phyloP scores from a whole-genome alignment of 805 yeast species.

The Ogataea angusta region DNA sequence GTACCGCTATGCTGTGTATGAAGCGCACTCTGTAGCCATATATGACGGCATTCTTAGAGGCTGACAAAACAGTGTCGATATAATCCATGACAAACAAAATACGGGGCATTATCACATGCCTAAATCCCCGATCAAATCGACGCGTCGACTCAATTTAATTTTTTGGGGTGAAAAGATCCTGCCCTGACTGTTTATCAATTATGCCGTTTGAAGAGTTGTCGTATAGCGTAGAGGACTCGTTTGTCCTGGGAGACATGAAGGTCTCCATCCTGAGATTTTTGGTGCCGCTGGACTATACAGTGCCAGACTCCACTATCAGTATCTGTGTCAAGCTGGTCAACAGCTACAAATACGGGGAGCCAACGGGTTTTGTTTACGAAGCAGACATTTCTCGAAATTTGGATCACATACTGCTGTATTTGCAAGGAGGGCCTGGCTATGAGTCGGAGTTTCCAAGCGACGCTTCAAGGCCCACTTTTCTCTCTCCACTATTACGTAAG shows the following conservation, averaged over 20 bases:
- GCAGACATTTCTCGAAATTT: constrained; percentile 26
- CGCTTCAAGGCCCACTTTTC: constrained; percentile 13
- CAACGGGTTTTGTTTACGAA: constrained; percentile 5
- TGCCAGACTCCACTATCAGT: constrained; percentile 7
- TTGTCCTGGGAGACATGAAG: constrained; percentile 17
- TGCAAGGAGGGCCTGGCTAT: constrained; percentile 59
- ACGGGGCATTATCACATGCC: constrained; percentile 9
- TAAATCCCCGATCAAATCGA: neutral
- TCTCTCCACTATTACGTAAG: constrained; percentile 19
- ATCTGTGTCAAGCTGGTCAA: constrained; percentile 24
- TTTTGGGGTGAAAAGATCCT: neutral
- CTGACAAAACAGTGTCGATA: constrained; percentile 7
- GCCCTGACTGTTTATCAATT: neutral
- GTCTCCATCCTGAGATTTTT: constrained; percentile 21
- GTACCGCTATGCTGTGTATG: constrained; percentile 29
- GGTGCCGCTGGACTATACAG: constrained; percentile 29
- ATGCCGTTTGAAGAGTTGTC: neutral
- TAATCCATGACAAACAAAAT: constrained; percentile 1
- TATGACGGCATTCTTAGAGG: constrained; percentile 29
- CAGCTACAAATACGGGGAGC: constrained; percentile 5
- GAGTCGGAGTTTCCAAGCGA: constrained; percentile 32
- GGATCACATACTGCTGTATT: constrained; percentile 33
- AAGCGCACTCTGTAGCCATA: constrained; percentile 34
- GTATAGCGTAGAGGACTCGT: constrained; percentile 16
- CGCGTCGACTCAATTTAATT: constrained; percentile 6